A percentile compares a stretch with the other conserved stretches of the same genome.
Conservation (phyloP, 129 eudicot genomes). For the Flaveria sonorensis region DNA sequence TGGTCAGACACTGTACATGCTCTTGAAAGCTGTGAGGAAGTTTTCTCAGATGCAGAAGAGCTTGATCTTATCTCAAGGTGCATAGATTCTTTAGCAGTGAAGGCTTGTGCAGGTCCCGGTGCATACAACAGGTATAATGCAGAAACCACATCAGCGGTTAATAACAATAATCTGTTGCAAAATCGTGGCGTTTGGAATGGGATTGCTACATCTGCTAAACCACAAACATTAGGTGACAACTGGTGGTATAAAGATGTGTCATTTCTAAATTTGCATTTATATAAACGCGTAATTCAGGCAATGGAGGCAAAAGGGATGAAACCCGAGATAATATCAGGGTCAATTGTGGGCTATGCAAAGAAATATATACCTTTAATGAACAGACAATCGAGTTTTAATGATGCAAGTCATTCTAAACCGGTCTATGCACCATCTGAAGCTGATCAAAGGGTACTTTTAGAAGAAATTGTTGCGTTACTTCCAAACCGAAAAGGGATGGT, state of each 20-base stretch:
- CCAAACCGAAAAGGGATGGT: conserved; percentile 65
- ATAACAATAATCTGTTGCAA: conserved; percentile 13
- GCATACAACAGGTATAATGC: too few species aligned
- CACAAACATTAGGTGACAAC: conserved; percentile 38
- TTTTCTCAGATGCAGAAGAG: conserved; percentile 71
- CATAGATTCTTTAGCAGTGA: conserved; percentile 75
- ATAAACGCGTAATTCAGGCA: conserved; percentile 62
- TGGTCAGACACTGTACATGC: conserved; percentile 87
- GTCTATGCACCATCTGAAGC: conserved; percentile 63
- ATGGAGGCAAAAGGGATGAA: conserved; percentile 65
- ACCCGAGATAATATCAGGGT: conserved; percentile 62
- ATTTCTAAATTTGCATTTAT: conserved; percentile 57
- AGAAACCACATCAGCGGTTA: conserved; percentile 19
- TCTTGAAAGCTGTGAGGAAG: conserved; percentile 81
- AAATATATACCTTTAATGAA: conserved; percentile 70
- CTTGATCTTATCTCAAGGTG: conserved; percentile 73
- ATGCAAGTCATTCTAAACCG: conserved; percentile 43
- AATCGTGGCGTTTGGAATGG: conserved; percentile 53
- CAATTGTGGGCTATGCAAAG: conserved; percentile 74
- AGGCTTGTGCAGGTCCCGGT: conserved; percentile 54
- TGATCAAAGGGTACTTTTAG: conserved; percentile 75
- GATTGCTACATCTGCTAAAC: conserved; percentile 44
- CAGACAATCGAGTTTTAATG: conserved; percentile 59
- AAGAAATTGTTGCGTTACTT: conserved; percentile 73
- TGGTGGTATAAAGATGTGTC: conserved; percentile 95